Conservation (phyloP, 2,329 filamentous ascomycete genomes). For the Penicillium italicum region DNA sequence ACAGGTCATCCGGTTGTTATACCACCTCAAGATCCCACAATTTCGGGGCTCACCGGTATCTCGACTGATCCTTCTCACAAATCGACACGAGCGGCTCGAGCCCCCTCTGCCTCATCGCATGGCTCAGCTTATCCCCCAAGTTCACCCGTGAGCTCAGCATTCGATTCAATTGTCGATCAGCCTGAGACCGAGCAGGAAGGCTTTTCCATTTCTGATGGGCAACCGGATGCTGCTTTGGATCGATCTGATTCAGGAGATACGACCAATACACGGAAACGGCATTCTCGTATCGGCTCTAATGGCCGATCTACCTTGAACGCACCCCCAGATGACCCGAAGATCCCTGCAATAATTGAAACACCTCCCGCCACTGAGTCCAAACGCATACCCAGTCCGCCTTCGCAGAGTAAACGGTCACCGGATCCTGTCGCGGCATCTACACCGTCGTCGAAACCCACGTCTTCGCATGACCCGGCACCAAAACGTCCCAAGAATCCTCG, state of each 20-base stretch:
- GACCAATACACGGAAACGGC: constrained; percentile 49
- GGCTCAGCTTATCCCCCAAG: constrained; percentile 20
- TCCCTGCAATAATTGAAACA: constrained; percentile 63
- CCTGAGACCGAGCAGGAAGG: constrained; percentile 22
- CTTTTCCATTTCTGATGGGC: constrained; percentile 14
- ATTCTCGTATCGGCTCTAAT: constrained; percentile 55
- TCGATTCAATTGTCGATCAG: constrained; percentile 30
- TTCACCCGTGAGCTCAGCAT: constrained; percentile 24
- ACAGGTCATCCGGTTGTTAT: constrained; percentile 41
- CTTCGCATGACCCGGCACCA: constrained; percentile 45
- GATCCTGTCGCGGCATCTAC: constrained; percentile 43
- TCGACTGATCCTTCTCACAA: constrained; percentile 37
- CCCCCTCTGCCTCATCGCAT: constrained; percentile 40
- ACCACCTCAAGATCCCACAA: constrained; percentile 33
- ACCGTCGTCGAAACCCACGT: constrained; percentile 22
- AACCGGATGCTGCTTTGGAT: constrained; percentile 17
- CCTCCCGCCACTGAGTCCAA: constrained; percentile 49
- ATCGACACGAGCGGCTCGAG: constrained; percentile 40
- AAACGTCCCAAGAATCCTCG: constrained; percentile 34
- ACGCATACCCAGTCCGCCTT: constrained; percentile 24
- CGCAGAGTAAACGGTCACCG: constrained; percentile 42
- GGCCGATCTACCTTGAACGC: constrained; percentile 54
- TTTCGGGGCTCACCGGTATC: constrained; percentile 34
- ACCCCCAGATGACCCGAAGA: constrained; percentile 46
- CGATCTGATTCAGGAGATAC: constrained; percentile 32